These are phyloP conservation scores for Ceratocystis ficicola DNA, from an alignment of 2,329 filamentous ascomycete genomes.

Conservation along the genomic window DNA sequence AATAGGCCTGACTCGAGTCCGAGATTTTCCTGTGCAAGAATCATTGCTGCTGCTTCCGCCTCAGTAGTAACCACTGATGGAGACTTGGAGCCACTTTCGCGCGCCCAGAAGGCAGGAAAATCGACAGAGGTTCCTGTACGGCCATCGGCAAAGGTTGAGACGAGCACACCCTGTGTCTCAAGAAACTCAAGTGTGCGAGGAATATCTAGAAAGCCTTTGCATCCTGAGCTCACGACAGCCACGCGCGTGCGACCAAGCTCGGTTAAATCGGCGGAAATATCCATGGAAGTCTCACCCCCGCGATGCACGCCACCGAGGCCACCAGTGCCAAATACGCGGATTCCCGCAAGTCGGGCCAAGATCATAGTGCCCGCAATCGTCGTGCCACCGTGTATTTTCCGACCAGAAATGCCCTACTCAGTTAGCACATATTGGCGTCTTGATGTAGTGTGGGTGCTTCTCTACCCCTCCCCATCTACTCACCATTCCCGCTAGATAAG, in stretches of 20 bases:
- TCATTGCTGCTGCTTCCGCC: slow-evolving; percentile 76
- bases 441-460: background rate
- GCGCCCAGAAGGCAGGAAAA: slow-evolving; percentile 85
- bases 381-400: slow-evolving; percentile 71
- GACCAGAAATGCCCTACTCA: slow-evolving; percentile 50
- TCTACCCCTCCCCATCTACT: slow-evolving; percentile 25
- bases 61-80: slow-evolving; percentile 64
- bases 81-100: slow-evolving; percentile 72
- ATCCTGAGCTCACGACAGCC: slow-evolving; percentile 77
- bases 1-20: slow-evolving; percentile 66
- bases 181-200: slow-evolving; percentile 71
- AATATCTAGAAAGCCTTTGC: slow-evolving; percentile 93
- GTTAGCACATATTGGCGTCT: background rate
- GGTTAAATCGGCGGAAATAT: slow-evolving; percentile 88
- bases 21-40: slow-evolving; percentile 63
- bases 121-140: slow-evolving; percentile 54
- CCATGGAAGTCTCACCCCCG: slow-evolving; percentile 74
- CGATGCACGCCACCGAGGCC: slow-evolving; percentile 90
- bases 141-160: slow-evolving; percentile 82
- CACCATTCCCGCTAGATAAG: slow-evolving; percentile 67
- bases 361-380: slow-evolving; percentile 91
- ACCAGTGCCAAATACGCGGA: slow-evolving; percentile 87
- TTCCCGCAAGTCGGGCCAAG: slow-evolving; percentile 72
- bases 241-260: slow-evolving; percentile 84
- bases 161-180: slow-evolving; percentile 62